Percentiles rank a stretch among this genome's conserved stretches.
phyloP scores from a whole-genome alignment of 2,329 filamentous ascomycete species.

The Fusarium sp. region DNA sequence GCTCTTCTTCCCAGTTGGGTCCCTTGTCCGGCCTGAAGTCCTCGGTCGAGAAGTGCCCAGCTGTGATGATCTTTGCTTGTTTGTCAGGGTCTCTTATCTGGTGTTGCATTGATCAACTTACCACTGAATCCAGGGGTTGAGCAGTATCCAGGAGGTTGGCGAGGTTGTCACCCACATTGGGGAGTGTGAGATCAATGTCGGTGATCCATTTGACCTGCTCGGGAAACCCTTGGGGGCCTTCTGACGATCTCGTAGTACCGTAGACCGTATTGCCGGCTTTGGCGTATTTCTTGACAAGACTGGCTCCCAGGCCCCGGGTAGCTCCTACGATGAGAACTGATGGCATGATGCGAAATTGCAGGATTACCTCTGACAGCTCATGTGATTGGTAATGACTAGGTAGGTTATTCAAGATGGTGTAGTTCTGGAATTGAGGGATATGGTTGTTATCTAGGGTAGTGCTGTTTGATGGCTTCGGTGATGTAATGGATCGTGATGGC shows the following conservation, averaged over 20 bases:
- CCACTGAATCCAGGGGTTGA: constrained; percentile 58
- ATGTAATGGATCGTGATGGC: constrained; percentile 36
- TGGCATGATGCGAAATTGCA: constrained; percentile 48
- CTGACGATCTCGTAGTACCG: constrained; percentile 67
- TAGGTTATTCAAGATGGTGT: neutral
- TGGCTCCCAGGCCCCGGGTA: constrained; percentile 75
- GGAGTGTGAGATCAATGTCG: constrained; percentile 65
- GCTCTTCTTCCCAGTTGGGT: constrained; percentile 74
- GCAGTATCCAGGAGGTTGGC: constrained; percentile 55
- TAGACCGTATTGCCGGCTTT: constrained; percentile 63
- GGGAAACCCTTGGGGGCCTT: constrained; percentile 56
- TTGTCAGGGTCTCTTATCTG: constrained; percentile 7
- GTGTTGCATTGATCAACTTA: constrained; percentile 43
- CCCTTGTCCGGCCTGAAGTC: constrained; percentile 65
- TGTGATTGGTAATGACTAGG: too few relatives aligned
- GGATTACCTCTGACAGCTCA: too few relatives aligned
- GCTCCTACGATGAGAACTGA: constrained; percentile 74
- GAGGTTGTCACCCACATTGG: constrained; percentile 61
- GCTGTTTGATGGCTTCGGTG: constrained; percentile 15
- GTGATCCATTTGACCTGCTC: constrained; percentile 67
- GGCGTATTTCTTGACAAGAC: constrained; percentile 69
- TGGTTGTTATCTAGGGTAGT: constrained; percentile 1
- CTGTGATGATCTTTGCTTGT: constrained; percentile 69
- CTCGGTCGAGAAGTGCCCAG: constrained; percentile 77
- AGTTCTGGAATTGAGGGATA: neutral